A percentile compares a stretch with the other conserved stretches of the same genome.
Evolutionary conservation across 345 rosid species (phyloP).

Genomic region (Citrus hindsii): DNA sequence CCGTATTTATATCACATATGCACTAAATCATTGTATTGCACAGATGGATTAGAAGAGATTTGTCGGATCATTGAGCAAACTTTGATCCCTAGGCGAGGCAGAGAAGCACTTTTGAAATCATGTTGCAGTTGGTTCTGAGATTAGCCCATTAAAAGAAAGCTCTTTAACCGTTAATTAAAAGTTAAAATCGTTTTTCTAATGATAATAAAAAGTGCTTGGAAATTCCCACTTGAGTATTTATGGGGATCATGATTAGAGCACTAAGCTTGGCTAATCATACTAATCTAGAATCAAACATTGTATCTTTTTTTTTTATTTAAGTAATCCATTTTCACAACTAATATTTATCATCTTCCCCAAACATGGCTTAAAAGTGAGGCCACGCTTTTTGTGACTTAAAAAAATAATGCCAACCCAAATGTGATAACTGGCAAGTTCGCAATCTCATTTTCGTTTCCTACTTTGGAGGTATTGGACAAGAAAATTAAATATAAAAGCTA

Average conservation of each 20-base stretch:
- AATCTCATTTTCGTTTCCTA: background rate
- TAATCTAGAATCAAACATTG: no score
- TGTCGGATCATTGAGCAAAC: background rate
- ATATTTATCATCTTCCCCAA: background rate
- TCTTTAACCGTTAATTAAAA: background rate
- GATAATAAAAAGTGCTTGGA: background rate
- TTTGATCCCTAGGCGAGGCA: background rate
- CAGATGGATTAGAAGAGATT: background rate
- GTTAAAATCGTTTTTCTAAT: background rate
- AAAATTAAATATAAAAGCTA: background rate
- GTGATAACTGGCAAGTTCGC: background rate
- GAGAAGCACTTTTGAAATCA: background rate
- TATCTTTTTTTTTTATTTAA: background rate
- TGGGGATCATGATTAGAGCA: conserved; percentile 1
- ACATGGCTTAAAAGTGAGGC: no score
- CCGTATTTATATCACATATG: no score
- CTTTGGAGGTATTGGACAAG: background rate
- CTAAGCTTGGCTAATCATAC: background rate
- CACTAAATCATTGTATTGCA: background rate
- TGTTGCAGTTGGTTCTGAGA: no score
- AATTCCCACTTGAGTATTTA: background rate
- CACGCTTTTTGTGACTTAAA: background rate
- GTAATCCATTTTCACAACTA: background rate
- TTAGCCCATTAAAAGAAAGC: background rate
- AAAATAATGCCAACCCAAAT: background rate